Base-by-base conservation (phyloP, 495 filamentous ascomycete genomes). In the Chaetomidium leptoderma region DNA sequence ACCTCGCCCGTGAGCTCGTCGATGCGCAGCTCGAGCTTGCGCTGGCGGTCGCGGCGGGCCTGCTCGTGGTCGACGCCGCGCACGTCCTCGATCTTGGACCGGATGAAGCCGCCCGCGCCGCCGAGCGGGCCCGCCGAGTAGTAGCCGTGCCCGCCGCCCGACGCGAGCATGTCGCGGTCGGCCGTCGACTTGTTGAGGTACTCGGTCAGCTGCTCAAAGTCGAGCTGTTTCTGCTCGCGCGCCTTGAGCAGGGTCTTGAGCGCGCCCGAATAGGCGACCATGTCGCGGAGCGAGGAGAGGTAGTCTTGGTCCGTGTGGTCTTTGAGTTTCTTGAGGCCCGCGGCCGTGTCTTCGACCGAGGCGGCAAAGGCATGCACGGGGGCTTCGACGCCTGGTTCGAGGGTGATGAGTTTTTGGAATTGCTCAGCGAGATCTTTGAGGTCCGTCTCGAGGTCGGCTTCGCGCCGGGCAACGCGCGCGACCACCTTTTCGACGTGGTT, bases 301-400 rank as follows among this genome's bases (percentile, higher is more conserved):
- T 97, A 98, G 71, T 96, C 89, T 63, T 95, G 91, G 69, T 97
- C 93, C 3, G 92, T 97, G 68, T 92, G 86, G 53, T 97, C 93
- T 62, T 89, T 90, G 48, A 98, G 78, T 16, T 67, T 77, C 59
- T 82, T 86, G 39, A 95, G 76, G 0, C 90, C 91, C 1, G 82
- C 73, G 5, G 85, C 83, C 0, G 89, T 95, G 63, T 91, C 86
- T 63, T 95, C 89, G 24, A 95, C 89, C 47, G 88, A 88, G 6
- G 86, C 82, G 0, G 92, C 89, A 65, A 98, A 98, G 26, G 86
- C 83, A 55, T 88, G 87, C 5, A 96, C 80, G 4, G 89, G 82
- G 30, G 78, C 77, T 65, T 91, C 88, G 3, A 97, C 86, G 43
- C 90, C 91, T 4, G 90, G 89, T 64, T 98, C 93, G n/a, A 98